phyloP scores from a whole-genome alignment of 768 basidiomycete genomes.

The Termitomyces sp. region DNA sequence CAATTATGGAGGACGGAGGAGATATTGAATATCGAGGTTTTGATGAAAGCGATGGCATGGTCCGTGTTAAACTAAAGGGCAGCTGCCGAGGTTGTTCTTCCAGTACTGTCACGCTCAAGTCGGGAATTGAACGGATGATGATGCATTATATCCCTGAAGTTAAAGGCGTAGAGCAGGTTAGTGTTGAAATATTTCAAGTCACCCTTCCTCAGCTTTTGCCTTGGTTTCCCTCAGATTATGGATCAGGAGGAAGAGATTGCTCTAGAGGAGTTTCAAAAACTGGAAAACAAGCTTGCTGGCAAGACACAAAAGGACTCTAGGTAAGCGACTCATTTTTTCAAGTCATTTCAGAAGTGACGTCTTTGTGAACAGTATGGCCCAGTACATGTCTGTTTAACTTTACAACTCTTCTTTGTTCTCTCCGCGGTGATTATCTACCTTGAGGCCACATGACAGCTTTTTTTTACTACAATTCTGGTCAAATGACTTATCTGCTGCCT shows the following conservation, averaged over 20 bases:
- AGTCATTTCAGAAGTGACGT: background rate
- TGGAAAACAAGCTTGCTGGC: constrained; percentile 60
- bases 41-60: constrained; percentile 69
- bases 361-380: constrained; percentile 53
- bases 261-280: constrained; percentile 81
- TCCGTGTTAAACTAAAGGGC: constrained; percentile 90
- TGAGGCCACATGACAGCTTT: background rate
- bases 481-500: background rate
- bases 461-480: background rate
- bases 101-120: constrained; percentile 92
- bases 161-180: constrained; percentile 83
- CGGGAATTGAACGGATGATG: constrained; percentile 96
- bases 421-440: background rate
- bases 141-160: constrained; percentile 99
- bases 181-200: constrained; percentile 9
- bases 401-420: background rate
- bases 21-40: constrained; percentile 97
- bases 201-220: constrained; percentile 4
- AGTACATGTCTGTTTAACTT: constrained; percentile 70
- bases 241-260: constrained; percentile 89
- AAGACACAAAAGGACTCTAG: constrained; percentile 43
- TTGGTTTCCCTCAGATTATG: constrained; percentile 52
- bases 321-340: constrained; percentile 21
- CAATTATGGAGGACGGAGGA: constrained; percentile 98
- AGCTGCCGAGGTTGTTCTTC: constrained; percentile 95